Conservation (phyloP, 495 filamentous ascomycete species). For the Neurospora sp. region DNA sequence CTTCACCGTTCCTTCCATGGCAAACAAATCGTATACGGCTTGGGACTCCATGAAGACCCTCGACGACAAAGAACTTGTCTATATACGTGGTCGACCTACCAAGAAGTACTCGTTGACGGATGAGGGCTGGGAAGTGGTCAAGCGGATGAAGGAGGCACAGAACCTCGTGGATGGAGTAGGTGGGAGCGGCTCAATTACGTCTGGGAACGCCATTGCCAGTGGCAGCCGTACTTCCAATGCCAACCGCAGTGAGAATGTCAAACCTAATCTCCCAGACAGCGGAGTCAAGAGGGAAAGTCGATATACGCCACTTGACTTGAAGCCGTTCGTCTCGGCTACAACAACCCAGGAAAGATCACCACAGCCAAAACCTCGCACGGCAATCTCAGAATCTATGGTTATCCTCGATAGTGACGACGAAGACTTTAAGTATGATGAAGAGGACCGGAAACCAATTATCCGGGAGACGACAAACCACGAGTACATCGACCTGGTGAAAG, state of each 20-base stretch:
- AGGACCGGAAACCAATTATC: background rate
- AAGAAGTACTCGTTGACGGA: constrained; percentile 64
- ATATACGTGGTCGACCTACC: constrained; percentile 57
- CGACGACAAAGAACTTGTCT: constrained; percentile 63
- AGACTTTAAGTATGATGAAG: constrained; percentile 5
- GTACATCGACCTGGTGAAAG: constrained; percentile 30
- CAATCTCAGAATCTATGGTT: background rate
- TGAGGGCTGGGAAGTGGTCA: constrained; percentile 70
- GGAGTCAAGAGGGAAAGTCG: background rate
- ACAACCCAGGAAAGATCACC: background rate
- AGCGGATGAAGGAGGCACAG: constrained; percentile 47
- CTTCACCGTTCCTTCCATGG: constrained; percentile 57
- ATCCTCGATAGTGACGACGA: constrained; percentile 1
- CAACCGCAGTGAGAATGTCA: background rate
- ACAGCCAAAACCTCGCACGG: background rate
- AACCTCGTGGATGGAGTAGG: background rate
- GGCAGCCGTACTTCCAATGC: background rate
- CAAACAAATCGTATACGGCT: constrained; percentile 65
- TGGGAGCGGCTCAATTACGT: no score
- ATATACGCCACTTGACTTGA: background rate
- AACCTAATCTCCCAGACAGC: background rate
- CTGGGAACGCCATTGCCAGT: background rate
- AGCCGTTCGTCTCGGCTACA: background rate
- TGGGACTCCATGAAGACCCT: constrained; percentile 83
- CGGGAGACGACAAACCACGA: background rate